These are phyloP conservation scores for Aureobasidium leucospermi DNA, from an alignment of 2,329 filamentous ascomycete species.

Conservation along the genomic window DNA sequence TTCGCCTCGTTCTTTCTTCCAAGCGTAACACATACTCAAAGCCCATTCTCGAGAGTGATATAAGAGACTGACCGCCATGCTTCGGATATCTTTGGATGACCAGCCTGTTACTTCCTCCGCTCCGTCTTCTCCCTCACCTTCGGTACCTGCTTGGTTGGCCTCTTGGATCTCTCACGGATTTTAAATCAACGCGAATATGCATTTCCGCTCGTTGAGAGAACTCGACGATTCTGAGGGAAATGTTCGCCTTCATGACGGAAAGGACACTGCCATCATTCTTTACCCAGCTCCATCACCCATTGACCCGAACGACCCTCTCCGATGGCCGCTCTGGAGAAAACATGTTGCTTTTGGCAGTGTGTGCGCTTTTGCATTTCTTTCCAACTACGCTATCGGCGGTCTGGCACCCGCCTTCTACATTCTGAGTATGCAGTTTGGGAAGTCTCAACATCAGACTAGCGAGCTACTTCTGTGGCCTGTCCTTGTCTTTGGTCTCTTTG, in stretches of 20 bases:
- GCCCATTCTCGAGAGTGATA: background rate
- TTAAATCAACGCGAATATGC: slow-evolving; percentile 21
- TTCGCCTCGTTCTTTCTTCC: background rate
- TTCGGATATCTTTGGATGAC: background rate
- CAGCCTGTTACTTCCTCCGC: background rate
- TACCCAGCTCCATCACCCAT: slow-evolving; percentile 41
- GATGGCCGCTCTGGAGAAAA: slow-evolving; percentile 43
- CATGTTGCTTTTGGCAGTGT: slow-evolving; percentile 37
- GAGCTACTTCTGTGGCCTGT: slow-evolving; percentile 35
- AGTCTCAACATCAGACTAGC: slow-evolving; percentile 38
- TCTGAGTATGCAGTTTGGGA: slow-evolving; percentile 40
- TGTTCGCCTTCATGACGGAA: slow-evolving; percentile 27
- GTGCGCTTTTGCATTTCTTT: slow-evolving; percentile 41
- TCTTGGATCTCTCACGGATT: slow-evolving; percentile 19
- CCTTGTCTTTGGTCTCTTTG: slow-evolving; percentile 41
- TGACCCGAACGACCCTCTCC: slow-evolving; percentile 43
- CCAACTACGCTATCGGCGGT: slow-evolving; percentile 40
- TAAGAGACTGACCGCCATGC: background rate
- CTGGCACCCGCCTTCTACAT: slow-evolving; percentile 37
- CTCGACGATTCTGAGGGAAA: slow-evolving; percentile 33
- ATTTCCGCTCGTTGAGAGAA: slow-evolving; percentile 28
- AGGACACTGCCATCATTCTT: slow-evolving; percentile 31
- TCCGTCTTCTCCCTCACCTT: background rate
- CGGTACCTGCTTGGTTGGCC: slow-evolving; percentile 17
- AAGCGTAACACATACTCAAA: background rate